Percentiles rank a stretch among this genome's conserved stretches.
Evolutionary conservation across 2,329 filamentous ascomycete genomes (phyloP).

Genomic region (Xylariales sp.): DNA sequence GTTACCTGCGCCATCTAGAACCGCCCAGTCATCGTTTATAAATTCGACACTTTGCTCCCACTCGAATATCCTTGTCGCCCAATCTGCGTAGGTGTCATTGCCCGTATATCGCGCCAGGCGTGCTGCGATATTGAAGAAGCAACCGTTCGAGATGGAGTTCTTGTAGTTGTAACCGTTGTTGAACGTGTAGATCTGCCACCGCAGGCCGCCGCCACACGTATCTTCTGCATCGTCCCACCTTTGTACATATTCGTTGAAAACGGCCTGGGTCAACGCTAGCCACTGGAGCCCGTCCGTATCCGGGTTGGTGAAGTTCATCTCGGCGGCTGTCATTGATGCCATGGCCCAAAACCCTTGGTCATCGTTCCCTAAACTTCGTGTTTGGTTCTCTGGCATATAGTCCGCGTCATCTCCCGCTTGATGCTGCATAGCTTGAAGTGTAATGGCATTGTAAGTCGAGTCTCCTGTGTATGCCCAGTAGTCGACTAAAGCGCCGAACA

Average conservation of each 20-base stretch:
- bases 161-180: constrained; percentile 69
- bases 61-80: constrained; percentile 67
- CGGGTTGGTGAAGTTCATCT: constrained; percentile 70
- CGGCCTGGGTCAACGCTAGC: constrained; percentile 72
- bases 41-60: constrained; percentile 56
- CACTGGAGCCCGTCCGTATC: constrained; percentile 60
- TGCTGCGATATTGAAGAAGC: constrained; percentile 65
- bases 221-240: constrained; percentile 58
- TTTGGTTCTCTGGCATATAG: constrained; percentile 65
- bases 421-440: constrained; percentile 53
- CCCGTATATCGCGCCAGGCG: constrained; percentile 73
- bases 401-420: constrained; percentile 56
- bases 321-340: constrained; percentile 72
- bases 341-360: constrained; percentile 85
- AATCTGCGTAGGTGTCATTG: constrained; percentile 72
- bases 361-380: constrained; percentile 60
- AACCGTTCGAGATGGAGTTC: constrained; percentile 64
- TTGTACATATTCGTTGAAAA: constrained; percentile 71
- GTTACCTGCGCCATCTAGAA: constrained; percentile 52
- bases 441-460: constrained; percentile 56
- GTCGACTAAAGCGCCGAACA: constrained; percentile 68
- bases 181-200: constrained; percentile 81
- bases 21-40: constrained; percentile 48
- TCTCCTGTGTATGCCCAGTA: constrained; percentile 71
- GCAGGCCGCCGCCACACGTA: constrained; percentile 68